Evolutionary conservation across 169 alveolate genomes (phyloP), one percentile per base, ranked within the genome.

Genomic region (Plasmodium ovale): DNA sequence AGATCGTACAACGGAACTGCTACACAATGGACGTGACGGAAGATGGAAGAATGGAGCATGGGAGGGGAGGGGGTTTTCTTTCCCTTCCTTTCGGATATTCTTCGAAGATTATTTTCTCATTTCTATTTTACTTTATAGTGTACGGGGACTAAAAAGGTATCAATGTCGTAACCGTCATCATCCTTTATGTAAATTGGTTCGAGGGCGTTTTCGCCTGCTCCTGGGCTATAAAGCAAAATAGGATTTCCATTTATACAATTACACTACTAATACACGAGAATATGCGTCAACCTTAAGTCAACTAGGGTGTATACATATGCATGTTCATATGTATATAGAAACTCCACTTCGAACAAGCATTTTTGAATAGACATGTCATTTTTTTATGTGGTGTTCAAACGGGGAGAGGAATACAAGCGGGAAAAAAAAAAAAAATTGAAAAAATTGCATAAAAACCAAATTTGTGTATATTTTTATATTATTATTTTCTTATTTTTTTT

Each of bases 81-180:
- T 29, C 16, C 7, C 3, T 12, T 14, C 7, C 33, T 39, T 70
- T 47, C n/a, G 0, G 19, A 37, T 21, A 16, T 54, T 54, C 3
- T 54, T 21, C 7, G 12, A 19, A 54, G 29, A 54, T 21, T 54
- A 7, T n/a, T 12, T 54, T 21, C 21, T 54, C 2, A 3, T 16
- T 37, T 25, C 60, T 19, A 12, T 37, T 0, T 33, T 77, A 77
- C 88, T 53, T 77, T 77, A 53, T 77, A 77, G 37, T 77, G 88
- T 16, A 31, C 88, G 16, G 88, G 88, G 31, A 49, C 29, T 64
- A 77, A 3, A 60, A 77, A 77, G 19, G 88, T 27, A 53, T 77
- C 88, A 33, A 77, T 27, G 29, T 77, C 88, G 31, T 77, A 77
- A 27, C 88, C 88, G 37, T 77, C 88, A 21, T 77, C 88, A 51